phyloP scores from a whole-genome alignment of 257 asterid species.

The Solanum okadae region DNA sequence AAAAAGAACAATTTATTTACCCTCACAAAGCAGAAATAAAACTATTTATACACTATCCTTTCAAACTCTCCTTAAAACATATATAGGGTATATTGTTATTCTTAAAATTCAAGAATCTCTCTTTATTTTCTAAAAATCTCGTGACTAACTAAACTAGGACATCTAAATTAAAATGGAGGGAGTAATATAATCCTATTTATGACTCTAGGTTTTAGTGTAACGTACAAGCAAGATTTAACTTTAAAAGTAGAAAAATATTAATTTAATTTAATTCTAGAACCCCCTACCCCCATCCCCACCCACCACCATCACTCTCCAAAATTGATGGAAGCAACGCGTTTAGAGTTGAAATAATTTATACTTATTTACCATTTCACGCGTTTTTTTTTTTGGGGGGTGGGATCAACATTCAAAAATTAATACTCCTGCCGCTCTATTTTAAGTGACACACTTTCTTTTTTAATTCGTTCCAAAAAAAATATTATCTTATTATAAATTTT shows the following conservation, averaged over 20 bases:
- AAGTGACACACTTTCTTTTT: no score
- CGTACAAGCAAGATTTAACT: not conserved
- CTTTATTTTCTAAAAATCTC: not conserved
- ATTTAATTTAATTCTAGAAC: not conserved
- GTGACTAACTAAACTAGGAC: accelerated
- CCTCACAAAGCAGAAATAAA: not conserved
- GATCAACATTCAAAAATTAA: conserved; percentile 14
- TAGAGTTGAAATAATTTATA: not conserved
- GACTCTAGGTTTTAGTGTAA: not conserved
- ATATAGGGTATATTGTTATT: not conserved
- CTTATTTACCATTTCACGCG: conserved; percentile 42
- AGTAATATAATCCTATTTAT: not conserved
- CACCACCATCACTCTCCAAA: not conserved
- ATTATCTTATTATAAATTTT: no score
- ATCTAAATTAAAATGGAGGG: not conserved
- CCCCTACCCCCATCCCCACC: accelerated
- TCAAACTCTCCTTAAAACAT: not conserved
- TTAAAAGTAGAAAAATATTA: not conserved
- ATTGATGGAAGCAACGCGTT: not conserved
- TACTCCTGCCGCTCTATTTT: no score
- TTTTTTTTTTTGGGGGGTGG: conserved; percentile 27
- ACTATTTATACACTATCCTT: not conserved
- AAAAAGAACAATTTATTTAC: not conserved
- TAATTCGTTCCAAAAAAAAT: accelerated
- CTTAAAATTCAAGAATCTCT: not conserved